These are phyloP conservation scores for Colletotrichum eleusines DNA, from an alignment of 2,329 filamentous ascomycete genomes.

Conservation along the genomic window DNA sequence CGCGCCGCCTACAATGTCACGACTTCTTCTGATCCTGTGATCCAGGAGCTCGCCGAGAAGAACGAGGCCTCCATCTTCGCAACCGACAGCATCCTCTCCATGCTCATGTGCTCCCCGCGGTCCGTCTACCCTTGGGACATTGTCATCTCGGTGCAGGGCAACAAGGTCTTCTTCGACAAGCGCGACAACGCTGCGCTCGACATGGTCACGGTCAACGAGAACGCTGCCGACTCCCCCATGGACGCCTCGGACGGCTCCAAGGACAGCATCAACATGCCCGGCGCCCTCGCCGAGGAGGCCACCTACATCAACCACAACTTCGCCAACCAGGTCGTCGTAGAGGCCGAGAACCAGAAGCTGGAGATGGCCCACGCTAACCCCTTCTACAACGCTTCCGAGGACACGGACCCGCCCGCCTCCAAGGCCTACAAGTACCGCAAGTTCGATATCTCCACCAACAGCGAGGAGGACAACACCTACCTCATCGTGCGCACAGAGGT, in stretches of 20 bases:
- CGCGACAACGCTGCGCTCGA: conserved; percentile 94
- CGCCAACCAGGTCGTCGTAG: conserved; percentile 91
- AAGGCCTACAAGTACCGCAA: conserved; percentile 99
- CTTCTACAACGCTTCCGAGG: conserved; percentile 95
- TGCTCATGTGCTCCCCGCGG: conserved; percentile 98
- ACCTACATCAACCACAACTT: conserved; percentile 99
- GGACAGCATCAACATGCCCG: conserved; percentile 94
- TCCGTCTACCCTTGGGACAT: conserved; percentile 99
- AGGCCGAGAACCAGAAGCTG: conserved; percentile 82
- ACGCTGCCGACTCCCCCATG: conserved; percentile 92
- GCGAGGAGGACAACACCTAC: conserved; percentile 88
- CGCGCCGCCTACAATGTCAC: conserved; percentile 98
- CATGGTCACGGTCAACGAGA: conserved; percentile 99
- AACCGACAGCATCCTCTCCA: conserved; percentile 96
- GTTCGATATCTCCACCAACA: conserved; percentile 95
- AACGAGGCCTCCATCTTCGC: conserved; percentile 97
- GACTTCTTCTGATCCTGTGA: conserved; percentile 93
- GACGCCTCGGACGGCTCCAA: conserved; percentile 93
- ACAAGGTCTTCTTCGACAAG: conserved; percentile 99
- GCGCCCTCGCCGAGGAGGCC: conserved; percentile 92
- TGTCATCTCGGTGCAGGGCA: conserved; percentile 90
- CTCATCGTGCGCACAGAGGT: conserved; percentile 94
- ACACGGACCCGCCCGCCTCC: conserved; percentile 92
- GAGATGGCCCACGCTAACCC: conserved; percentile 91
- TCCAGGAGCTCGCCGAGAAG: conserved; percentile 96